Evolutionary conservation across 805 yeast genomes (phyloP), one percentile per base, ranked within the genome.

Genomic region (Candida schatavii): DNA sequence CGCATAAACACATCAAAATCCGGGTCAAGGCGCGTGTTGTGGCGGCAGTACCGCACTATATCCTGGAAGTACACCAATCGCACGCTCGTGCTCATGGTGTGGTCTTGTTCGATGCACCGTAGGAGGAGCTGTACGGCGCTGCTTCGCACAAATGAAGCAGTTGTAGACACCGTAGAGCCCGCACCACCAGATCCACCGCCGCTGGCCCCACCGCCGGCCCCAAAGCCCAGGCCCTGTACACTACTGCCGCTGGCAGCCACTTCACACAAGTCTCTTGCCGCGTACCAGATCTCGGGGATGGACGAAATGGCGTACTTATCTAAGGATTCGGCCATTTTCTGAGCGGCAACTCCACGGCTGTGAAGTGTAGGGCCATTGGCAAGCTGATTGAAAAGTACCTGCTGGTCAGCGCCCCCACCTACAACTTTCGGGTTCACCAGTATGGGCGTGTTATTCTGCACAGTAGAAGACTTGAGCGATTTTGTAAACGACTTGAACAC

Each of bases 231-330:
- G n/a, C n/a, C n/a, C n/a, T n/a, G n/a, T n/a, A n/a, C n/a, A n/a
- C n/a, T n/a, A n/a, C n/a, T n/a, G 4, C 50, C 43, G 21, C 83
- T 62, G 3, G 68, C 58, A 14, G 61, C 66, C 1, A 57, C 42
- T 5, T 65, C 64, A 39, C 85, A 69, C 56, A 83, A 60, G 39
- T 73, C 77, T 45, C 76, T 66, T 0, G 84, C 82, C 39, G 80
- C 62, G 56, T 82, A 79, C 96, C 96, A 88, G 1, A 87, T 70
- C 46, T 85, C 89, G 0, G 87, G 81, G 3, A 86, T 70, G 2
- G 84, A 75, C 0, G 82, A 70, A 2, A 80, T 72, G 3, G 81
- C 66, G 38, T 71, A 72, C 37, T 71, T 75, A 18, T 72, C 72
- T 2, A 87, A 59, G 3, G 78, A 66, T 2, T 70, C 70, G 5